Evolutionary conservation across 768 basidiomycete species (phyloP), one percentile per base, ranked within the genome.

Genomic region (Omphalotus guepiniiformis): DNA sequence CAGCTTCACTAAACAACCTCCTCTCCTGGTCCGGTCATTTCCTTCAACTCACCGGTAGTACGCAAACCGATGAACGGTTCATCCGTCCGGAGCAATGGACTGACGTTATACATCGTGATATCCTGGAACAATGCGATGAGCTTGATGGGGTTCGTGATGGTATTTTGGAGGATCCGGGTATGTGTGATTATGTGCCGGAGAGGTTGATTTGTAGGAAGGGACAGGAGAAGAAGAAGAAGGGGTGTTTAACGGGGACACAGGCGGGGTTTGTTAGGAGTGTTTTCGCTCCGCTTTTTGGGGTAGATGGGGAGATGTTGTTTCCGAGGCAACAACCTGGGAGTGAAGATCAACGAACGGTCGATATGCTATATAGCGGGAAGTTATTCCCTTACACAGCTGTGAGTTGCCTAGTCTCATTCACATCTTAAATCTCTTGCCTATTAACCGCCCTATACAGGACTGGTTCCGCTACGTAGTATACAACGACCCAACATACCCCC

Each of bases 141-240:
- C 19, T 40, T 23, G 39, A 40, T 22, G 58, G 60, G 5, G 40
- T 58, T 15, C 34, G 30, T 12, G 60, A 59, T 48, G 56, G 56
- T 21, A 51, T 61, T 26, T 47, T 59, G 15, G 39, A 46, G 15
- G 58, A 61, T 40, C 60, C 60, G 5, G 47, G 54, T 18, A 38
- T 45, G 8, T 61, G 60, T 45, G 43, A 54, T 27, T 61, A 59
- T 35, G 37, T 42, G 1, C 51, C 55, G 3, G 53, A 56, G 6
- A 18, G 44, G 21, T 28, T 61, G 12, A 39, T 44, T 2, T 61
- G 59, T 28, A 23, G 40, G 5, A 39, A 18, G 8, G 28, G 47
- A 29, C 6, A 16, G 9, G n/a, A 22, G 4, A n/a, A 19, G 7
- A 39, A 39, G 9, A 25, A 44, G 5, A n/a, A n/a, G n/a, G 47